Evolutionary conservation across 2,329 filamentous ascomycete species (phyloP), one percentile per base, ranked within the genome.

Genomic region (Colletotrichum ledebouriae): DNA sequence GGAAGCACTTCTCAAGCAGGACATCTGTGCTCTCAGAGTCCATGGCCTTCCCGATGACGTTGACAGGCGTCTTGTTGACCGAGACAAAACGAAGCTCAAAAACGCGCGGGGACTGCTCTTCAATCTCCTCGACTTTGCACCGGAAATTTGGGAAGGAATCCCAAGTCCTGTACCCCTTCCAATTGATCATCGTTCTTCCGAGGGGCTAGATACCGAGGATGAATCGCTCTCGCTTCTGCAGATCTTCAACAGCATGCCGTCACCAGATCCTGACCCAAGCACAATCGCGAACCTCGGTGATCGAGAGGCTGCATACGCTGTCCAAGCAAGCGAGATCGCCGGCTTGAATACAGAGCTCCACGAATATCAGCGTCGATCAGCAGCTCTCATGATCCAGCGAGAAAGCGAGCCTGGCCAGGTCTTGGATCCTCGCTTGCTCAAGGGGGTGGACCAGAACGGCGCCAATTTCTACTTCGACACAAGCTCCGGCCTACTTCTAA

Each of bases 341-440:
- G 91, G 91, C 0, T 76, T 94, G 5, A 56, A 25, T 11, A 85
- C 80, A 0, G 33, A 42, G 15, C 81, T 98, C 0, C 92, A 96
- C 75, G 85, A 87, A 0, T 97, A 97, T 73, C 95, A 98, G 76
- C 86, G 90, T 58, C 87, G 91, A 50, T 95, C 94, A 1, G 91
- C 92, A 0, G 93, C 92, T 4, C 77, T 91, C 33, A 98, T 98
- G 94, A 80, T 97, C 17, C 91, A 96, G 75, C 89, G 91, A 60
- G 95, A 98, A 78, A 79, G 85, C 6, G 85, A 89, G 22, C 89
- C 92, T 0, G 84, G 84, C 5, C 82, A 87, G 33, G 81, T 88
- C 6, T 79, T 94, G 9, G 94, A 98, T 77, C 93, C 94, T 10
- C 87, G 94, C 5, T 81, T 97, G 2, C 85, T 89, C 58, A 72